phyloP scores from a whole-genome alignment of 2,329 filamentous ascomycete genomes.

The Nectriaceae sp. region DNA sequence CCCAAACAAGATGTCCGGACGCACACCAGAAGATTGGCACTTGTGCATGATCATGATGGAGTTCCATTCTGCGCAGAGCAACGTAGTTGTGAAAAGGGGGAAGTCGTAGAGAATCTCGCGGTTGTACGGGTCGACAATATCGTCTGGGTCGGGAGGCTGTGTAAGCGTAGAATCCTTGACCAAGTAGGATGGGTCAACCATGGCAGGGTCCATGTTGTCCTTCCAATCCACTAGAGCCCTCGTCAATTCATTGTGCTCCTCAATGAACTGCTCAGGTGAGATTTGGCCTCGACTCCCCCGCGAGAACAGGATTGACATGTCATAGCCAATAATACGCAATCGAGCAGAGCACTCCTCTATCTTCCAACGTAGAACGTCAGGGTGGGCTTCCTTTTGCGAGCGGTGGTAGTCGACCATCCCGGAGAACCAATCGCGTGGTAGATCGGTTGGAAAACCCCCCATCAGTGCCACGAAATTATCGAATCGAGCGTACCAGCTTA shows the following conservation, averaged over 20 bases:
- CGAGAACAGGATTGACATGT: slow-evolving; percentile 78
- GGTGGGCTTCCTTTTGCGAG: slow-evolving; percentile 58
- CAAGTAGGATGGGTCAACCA: slow-evolving; percentile 63
- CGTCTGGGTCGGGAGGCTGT: slow-evolving; percentile 54
- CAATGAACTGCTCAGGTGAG: slow-evolving; percentile 62
- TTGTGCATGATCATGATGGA: slow-evolving; percentile 80
- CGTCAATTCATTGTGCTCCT: slow-evolving; percentile 59
- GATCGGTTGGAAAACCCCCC: slow-evolving; percentile 72
- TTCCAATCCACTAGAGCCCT: slow-evolving; percentile 52
- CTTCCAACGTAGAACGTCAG: slow-evolving; percentile 64
- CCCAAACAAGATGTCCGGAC: slow-evolving; percentile 50
- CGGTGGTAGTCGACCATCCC: slow-evolving; percentile 64
- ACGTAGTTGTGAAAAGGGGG: slow-evolving; percentile 73
- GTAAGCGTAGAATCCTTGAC: slow-evolving; percentile 64
- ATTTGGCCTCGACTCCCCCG: slow-evolving; percentile 66
- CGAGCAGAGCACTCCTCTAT: slow-evolving; percentile 67
- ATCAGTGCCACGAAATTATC: slow-evolving; percentile 84
- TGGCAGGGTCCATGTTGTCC: slow-evolving; percentile 57
- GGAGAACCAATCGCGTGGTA: slow-evolving; percentile 79
- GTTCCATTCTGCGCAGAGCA: slow-evolving; percentile 75
- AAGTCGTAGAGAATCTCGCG: slow-evolving; percentile 70
- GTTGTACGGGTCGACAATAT: slow-evolving; percentile 74
- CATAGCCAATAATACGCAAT: slow-evolving; percentile 73
- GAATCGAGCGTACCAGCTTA: slow-evolving; percentile 89
- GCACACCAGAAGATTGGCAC: slow-evolving; percentile 65